Percentiles rank a stretch among this genome's conserved stretches.
phyloP scores from a whole-genome alignment of 805 yeast species.

The Lachancea quebecensis region DNA sequence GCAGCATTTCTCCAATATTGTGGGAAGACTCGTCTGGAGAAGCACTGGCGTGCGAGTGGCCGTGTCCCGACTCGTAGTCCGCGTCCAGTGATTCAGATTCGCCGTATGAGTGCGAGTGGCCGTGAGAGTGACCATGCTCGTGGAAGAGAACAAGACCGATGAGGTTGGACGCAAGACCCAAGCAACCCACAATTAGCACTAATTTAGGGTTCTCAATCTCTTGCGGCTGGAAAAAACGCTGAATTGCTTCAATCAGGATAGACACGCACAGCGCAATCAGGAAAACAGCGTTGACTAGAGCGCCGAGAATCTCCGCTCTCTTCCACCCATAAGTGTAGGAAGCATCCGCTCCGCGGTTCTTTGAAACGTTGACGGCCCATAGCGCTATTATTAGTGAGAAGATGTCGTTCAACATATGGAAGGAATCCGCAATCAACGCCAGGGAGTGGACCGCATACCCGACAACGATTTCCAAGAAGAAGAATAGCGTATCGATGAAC shows the following conservation, averaged over 20 bases:
- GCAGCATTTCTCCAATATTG: conserved; percentile 20
- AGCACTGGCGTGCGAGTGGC: conserved; percentile 22
- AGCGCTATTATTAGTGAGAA: conserved; percentile 82
- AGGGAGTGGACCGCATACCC: conserved; percentile 91
- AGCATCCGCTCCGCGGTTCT: conserved; percentile 72
- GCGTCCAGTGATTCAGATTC: conserved; percentile 11
- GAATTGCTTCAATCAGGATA: conserved; percentile 86
- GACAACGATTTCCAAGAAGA: conserved; percentile 74
- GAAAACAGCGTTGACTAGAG: conserved; percentile 88
- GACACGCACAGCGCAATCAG: conserved; percentile 87
- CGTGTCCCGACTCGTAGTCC: conserved; percentile 10
- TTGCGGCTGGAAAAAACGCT: conserved; percentile 77
- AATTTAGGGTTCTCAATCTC: conserved; percentile 75
- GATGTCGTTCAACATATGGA: conserved; percentile 95
- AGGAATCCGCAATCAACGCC: conserved; percentile 92
- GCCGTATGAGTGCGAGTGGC: conserved; percentile 18
- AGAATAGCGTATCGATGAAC: conserved; percentile 71
- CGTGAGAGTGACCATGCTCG: conserved; percentile 61
- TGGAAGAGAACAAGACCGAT: conserved; percentile 84
- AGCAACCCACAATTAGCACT: conserved; percentile 71
- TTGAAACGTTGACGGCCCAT: conserved; percentile 94
- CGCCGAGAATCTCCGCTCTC: conserved; percentile 94
- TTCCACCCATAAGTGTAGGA: conserved; percentile 97
- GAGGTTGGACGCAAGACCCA: conserved; percentile 77
- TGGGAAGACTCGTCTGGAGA: conserved; percentile 13